Percentiles rank a stretch among this genome's conserved stretches.
phyloP scores from a whole-genome alignment of 257 asterid species.

The Nicotiana tomentosiformis region DNA sequence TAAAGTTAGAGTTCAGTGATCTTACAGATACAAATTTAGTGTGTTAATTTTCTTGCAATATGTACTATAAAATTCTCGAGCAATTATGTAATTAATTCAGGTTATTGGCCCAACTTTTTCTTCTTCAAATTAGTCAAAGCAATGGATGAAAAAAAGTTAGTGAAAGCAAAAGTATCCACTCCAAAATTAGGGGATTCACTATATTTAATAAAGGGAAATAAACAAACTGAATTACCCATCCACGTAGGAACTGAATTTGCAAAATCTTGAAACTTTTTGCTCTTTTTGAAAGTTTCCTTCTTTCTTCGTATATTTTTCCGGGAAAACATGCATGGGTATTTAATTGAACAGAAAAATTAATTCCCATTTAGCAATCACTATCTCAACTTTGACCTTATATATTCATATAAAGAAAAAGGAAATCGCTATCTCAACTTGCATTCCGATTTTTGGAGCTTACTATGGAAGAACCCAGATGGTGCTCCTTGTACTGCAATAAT shows the following conservation, averaged over 20 bases:
- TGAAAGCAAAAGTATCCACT: background rate
- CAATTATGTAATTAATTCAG: background rate
- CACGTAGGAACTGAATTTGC: background rate
- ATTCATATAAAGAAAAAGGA: too few relatives aligned
- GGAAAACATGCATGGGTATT: background rate
- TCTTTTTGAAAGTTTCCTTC: background rate
- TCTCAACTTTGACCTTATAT: too few relatives aligned
- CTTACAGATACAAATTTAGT: too few relatives aligned
- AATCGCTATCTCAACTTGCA: background rate
- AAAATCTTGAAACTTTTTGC: background rate
- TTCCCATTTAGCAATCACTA: too few relatives aligned
- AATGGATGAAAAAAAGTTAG: too few relatives aligned
- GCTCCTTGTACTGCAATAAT: too few relatives aligned
- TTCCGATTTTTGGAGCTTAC: background rate
- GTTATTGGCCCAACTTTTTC: background rate
- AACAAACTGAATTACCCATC: background rate
- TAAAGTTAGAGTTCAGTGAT: too few relatives aligned
- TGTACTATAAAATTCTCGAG: too few relatives aligned
- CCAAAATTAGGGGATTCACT: background rate
- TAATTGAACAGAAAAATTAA: too few relatives aligned
- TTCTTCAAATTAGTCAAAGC: background rate
- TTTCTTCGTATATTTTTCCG: background rate
- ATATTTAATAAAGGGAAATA: background rate
- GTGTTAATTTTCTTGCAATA: too few relatives aligned
- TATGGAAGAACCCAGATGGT: background rate